Percentiles rank a stretch among this genome's conserved stretches.
These are phyloP conservation scores for Venturia oleaginea DNA, from an alignment of 2,329 filamentous ascomycete species.

Conservation along the genomic window DNA sequence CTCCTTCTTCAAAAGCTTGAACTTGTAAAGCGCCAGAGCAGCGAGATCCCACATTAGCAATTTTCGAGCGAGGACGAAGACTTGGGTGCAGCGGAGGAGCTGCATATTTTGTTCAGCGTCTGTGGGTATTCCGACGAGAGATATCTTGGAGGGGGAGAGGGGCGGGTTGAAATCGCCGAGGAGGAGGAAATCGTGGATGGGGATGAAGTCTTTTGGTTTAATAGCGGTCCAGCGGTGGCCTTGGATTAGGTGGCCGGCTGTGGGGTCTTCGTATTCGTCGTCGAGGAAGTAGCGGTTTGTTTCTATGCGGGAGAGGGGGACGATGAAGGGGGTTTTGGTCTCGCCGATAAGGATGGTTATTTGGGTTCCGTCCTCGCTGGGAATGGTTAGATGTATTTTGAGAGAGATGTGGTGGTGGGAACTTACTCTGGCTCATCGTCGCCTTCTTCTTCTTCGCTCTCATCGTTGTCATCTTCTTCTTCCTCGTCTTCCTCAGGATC, in stretches of 20 bases:
- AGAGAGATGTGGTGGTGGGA: too few relatives aligned
- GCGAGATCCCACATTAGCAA: conserved; percentile 6
- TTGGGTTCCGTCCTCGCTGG: background rate
- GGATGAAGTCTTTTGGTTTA: background rate
- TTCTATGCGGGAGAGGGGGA: conserved; percentile 7
- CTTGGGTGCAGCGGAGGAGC: background rate
- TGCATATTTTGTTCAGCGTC: background rate
- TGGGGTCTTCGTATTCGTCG: background rate
- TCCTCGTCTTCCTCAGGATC: background rate
- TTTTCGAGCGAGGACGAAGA: conserved; percentile 1
- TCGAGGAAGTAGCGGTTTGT: conserved; percentile 7
- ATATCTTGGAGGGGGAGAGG: background rate
- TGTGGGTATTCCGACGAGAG: background rate
- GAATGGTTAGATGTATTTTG: background rate
- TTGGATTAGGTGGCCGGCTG: background rate
- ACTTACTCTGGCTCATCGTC: conserved; percentile 2
- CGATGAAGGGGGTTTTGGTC: background rate
- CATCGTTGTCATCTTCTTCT: background rate
- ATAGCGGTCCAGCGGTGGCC: conserved; percentile 6
- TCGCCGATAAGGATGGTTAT: conserved; percentile 8
- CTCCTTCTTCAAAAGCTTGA: background rate
- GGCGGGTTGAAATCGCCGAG: conserved; percentile 1
- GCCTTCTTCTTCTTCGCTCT: background rate
- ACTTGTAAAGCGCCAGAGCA: background rate
- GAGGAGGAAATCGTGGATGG: conserved; percentile 10